Evolutionary conservation across 176 grass and related monocot genomes (phyloP).

Genomic region (Calamus simplicifolius): DNA sequence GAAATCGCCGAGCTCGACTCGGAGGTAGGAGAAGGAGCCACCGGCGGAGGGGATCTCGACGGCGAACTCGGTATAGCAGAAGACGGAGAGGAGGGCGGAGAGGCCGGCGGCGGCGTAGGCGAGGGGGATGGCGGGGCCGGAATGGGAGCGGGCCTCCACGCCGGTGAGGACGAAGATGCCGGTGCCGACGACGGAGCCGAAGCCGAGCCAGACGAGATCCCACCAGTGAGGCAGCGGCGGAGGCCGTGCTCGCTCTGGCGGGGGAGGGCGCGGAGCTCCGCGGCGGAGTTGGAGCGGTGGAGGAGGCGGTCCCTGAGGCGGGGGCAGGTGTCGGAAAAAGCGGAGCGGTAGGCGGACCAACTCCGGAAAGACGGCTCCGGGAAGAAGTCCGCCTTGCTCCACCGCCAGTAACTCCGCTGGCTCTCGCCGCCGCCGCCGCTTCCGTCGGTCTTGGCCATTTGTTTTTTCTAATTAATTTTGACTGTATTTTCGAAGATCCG

Average conservation of each 20-base stretch:
- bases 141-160: constrained; percentile 65
- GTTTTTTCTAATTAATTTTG: too few species aligned
- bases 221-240: constrained; percentile 92
- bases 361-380: constrained; percentile 86
- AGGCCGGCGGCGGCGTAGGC: constrained; percentile 69
- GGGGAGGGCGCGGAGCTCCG: constrained; percentile 51
- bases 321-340: constrained; percentile 30
- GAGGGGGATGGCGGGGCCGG: constrained; percentile 79
- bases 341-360: constrained; percentile 49
- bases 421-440: too few species aligned
- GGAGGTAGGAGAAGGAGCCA: constrained; percentile 79
- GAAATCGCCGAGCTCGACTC: constrained; percentile 82
- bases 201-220: constrained; percentile 96
- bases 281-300: constrained; percentile 54
- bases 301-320: constrained; percentile 51
- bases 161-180: constrained; percentile 95
- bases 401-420: constrained; percentile 63
- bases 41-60: constrained; percentile 88
- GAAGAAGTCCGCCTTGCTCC: constrained; percentile 78
- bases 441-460: too few species aligned
- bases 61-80: constrained; percentile 93
- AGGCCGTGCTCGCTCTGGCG: constrained; percentile 87
- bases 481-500: too few species aligned
- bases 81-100: constrained; percentile 91
- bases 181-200: constrained; percentile 78